These are phyloP conservation scores for Ceratobasidium papillatum DNA, from an alignment of 1,284 basidiomycete genomes.

Conservation along the genomic window DNA sequence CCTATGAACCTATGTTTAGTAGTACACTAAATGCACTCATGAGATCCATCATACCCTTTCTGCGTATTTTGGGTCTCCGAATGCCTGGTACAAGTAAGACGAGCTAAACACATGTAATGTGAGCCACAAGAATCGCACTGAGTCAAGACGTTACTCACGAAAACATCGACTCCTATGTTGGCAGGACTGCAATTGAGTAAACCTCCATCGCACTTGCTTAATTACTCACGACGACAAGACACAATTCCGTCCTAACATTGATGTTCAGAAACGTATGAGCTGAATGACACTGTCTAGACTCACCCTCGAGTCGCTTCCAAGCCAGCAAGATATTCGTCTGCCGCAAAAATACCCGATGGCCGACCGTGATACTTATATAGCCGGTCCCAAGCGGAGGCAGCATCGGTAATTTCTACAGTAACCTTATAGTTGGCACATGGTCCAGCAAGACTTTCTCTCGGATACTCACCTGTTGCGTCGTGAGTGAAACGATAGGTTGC, in stretches of 20 bases:
- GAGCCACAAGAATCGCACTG: not conserved
- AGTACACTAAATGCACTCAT: not conserved
- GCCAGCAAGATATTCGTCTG: constrained; percentile 67
- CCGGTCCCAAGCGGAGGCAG: constrained; percentile 65
- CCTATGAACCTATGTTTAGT: constrained; percentile 50
- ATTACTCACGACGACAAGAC: constrained; percentile 63
- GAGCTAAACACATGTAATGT: constrained; percentile 54
- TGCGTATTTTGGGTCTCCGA: constrained; percentile 64
- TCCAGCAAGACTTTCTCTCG: not conserved
- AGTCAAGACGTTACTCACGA: constrained; percentile 54
- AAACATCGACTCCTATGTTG: constrained; percentile 66
- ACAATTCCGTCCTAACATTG: constrained; percentile 60
- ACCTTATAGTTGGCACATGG: not conserved
- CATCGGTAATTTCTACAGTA: constrained; percentile 60
- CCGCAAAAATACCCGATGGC: constrained; percentile 66
- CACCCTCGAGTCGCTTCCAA: constrained; percentile 65
- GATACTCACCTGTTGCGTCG: constrained; percentile 62
- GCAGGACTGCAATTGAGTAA: no score
- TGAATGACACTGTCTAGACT: constrained; percentile 37
- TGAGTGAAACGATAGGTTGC: constrained; percentile 67
- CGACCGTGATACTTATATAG: constrained; percentile 68
- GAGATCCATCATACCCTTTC: constrained; percentile 57
- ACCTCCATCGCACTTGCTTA: not conserved
- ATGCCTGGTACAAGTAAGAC: constrained; percentile 66
- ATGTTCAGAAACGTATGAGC: not conserved